Evolutionary conservation across 495 filamentous ascomycete species (phyloP).

Genomic region (Hyaloscypha variabilis): DNA sequence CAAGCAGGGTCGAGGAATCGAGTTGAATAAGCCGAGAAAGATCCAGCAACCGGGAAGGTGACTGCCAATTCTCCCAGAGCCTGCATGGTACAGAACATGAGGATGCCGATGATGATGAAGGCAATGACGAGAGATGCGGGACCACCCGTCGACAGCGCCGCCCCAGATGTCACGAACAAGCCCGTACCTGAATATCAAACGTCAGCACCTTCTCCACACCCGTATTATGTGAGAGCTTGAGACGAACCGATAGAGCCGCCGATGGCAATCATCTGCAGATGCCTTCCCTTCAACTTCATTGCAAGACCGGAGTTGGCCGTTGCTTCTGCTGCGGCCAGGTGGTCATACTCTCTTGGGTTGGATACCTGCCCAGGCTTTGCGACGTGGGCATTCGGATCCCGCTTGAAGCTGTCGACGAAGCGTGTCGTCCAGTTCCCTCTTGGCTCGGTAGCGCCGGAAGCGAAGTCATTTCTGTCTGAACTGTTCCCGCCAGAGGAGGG

Average conservation of each 20-base stretch:
- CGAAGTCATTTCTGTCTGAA: neutral
- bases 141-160: conserved; percentile 75
- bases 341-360: conserved; percentile 56
- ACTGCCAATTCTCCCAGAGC: conserved; percentile 93
- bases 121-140: conserved; percentile 87
- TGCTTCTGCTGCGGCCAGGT: conserved; percentile 70
- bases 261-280: conserved; percentile 80
- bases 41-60: conserved; percentile 80
- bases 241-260: conserved; percentile 61
- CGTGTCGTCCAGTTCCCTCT: neutral
- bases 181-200: conserved; percentile 61
- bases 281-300: conserved; percentile 57
- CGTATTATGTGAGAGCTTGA: conserved; percentile 4
- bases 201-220: neutral
- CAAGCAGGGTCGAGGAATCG: conserved; percentile 93
- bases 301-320: conserved; percentile 80
- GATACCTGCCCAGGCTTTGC: conserved; percentile 31
- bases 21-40: conserved; percentile 90
- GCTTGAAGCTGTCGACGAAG: conserved; percentile 74
- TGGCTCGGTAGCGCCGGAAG: neutral
- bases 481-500: neutral
- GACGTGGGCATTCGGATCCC: conserved; percentile 70
- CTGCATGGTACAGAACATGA: conserved; percentile 93
- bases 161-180: conserved; percentile 89
- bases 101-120: conserved; percentile 79